Conservation (phyloP, 2,329 filamentous ascomycete genomes). For the Parastagonospora avenae region DNA sequence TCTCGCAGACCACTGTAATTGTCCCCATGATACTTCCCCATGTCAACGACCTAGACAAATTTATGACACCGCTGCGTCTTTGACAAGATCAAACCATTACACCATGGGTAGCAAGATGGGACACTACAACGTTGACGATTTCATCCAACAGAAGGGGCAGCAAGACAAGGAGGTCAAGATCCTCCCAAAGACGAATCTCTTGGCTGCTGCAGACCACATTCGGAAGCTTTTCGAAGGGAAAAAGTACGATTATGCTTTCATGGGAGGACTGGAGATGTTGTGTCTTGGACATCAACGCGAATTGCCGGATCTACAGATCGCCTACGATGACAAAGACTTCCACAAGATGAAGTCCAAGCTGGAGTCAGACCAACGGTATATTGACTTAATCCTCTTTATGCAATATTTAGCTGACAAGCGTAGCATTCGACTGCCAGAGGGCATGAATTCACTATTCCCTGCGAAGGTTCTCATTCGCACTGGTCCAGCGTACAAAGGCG, state of each 20-base stretch:
- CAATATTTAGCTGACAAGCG: conserved; percentile 13
- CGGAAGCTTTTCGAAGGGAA: conserved; percentile 38
- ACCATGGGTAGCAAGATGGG: conserved; percentile 26
- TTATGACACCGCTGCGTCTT: neutral
- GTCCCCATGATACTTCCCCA: neutral
- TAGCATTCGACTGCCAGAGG: conserved; percentile 33
- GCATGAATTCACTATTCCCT: conserved; percentile 38
- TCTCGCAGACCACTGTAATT: neutral
- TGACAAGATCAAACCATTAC: neutral
- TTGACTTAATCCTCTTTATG: neutral
- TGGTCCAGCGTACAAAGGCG: conserved; percentile 37
- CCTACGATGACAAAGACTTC: conserved; percentile 40
- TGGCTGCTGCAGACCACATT: conserved; percentile 36
- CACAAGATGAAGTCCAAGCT: conserved; percentile 34
- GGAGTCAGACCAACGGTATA: conserved; percentile 34
- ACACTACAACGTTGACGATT: conserved; percentile 33
- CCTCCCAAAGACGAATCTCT: conserved; percentile 32
- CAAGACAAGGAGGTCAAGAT: conserved; percentile 18
- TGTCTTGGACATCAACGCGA: conserved; percentile 39
- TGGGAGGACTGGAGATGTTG: conserved; percentile 39
- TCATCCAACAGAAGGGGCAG: conserved; percentile 25
- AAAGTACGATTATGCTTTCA: conserved; percentile 36
- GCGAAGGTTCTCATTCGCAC: conserved; percentile 38
- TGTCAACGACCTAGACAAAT: neutral
- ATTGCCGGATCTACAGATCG: conserved; percentile 39